These are phyloP conservation scores for Lasiosphaeria miniovina DNA, from an alignment of 495 filamentous ascomycete species.

Conservation along the genomic window DNA sequence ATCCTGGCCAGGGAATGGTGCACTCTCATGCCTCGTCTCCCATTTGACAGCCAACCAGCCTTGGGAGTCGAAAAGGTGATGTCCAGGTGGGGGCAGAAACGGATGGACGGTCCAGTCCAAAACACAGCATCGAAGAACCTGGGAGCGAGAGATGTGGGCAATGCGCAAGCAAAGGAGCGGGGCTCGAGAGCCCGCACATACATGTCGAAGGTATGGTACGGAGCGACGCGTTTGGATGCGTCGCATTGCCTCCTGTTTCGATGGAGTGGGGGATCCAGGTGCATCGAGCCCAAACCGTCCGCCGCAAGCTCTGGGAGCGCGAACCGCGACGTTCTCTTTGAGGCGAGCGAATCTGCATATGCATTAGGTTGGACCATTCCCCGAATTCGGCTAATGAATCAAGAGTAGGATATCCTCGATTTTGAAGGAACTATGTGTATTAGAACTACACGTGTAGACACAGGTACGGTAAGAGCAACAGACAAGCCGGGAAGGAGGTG, in stretches of 20 bases:
- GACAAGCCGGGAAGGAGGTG: not conserved
- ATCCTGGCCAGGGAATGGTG: not conserved
- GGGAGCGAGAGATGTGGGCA: constrained; percentile 12
- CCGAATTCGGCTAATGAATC: too few relatives aligned
- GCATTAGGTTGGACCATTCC: not conserved
- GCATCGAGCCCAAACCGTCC: not conserved
- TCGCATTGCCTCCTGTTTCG: not conserved
- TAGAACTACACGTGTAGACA: too few relatives aligned
- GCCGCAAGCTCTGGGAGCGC: not conserved
- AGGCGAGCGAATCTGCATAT: not conserved
- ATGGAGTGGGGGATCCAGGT: not conserved
- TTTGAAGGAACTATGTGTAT: too few relatives aligned
- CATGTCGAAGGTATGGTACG: not conserved
- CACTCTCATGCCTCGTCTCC: not conserved
- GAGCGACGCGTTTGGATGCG: not conserved
- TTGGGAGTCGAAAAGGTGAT: not conserved
- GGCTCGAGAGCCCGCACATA: not conserved
- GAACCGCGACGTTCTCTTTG: not conserved
- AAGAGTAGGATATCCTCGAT: too few relatives aligned
- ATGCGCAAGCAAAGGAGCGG: constrained; percentile 5
- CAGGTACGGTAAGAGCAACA: too few relatives aligned
- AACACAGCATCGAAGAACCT: constrained; percentile 14
- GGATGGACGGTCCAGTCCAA: not conserved
- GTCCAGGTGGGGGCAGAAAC: not conserved
- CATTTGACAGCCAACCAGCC: not conserved